Evolutionary conservation across 2,329 filamentous ascomycete genomes (phyloP), one percentile per base, ranked within the genome.

Genomic region (Fusarium sp.): DNA sequence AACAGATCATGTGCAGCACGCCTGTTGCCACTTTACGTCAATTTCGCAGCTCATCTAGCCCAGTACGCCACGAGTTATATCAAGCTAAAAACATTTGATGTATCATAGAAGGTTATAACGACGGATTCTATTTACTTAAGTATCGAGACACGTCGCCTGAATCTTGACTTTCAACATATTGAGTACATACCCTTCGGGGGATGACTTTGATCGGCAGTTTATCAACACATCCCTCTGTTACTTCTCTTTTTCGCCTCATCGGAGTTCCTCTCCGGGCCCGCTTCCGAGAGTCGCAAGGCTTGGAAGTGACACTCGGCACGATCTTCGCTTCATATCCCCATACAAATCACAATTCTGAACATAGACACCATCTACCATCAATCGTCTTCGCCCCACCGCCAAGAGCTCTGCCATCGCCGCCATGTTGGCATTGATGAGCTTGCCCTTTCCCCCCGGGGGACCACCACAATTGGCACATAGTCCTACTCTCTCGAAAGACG

Each of bases 221-320:
- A 23, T 7, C n/a, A 43, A 14, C n/a, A 7, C 10, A 43, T 6
- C 11, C 23, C 2, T 43, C n/a, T 8, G 1, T 45, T 23, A 14
- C 41, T 1, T 45, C 20, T 23, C 13, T 43, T 0, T 43, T 1
- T 45, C 6, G 4, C 23, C 41, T 8, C n/a, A 5, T 43, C 3
- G 0, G 6, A 2, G 3, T 43, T 23, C 11, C n/a, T 43, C 39
- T 20, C n/a, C n/a, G 10, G n/a, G n/a, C 3, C 2, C 5, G 6
- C 11, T 14, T 13, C 20, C 20, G 6, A 45, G 4, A 45, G 2
- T 45, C 20, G 4, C 4, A 45, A 23, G 6, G 2, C 41, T 16
- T 23, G 0, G 13, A 45, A 45, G 4, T 8, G 41, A 16, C 6
- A 23, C 4, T 16, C 41, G 4, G 7, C 13, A 23, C 39, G 23